Evolutionary conservation across 1,284 basidiomycete species (phyloP).

Genomic region (Omphalotus olearius): DNA sequence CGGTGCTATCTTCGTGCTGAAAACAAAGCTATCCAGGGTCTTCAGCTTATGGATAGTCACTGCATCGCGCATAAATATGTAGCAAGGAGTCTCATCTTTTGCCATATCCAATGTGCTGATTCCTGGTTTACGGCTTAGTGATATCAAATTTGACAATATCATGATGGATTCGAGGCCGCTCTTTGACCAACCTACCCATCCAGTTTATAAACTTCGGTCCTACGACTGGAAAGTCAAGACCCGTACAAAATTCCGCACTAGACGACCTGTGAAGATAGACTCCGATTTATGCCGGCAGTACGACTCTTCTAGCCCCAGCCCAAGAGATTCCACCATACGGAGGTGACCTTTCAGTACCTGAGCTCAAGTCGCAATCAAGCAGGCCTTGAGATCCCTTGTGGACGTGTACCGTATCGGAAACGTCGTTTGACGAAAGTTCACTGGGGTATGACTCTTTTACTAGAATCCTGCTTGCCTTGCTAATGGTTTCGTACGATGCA

Average conservation of each 20-base stretch:
- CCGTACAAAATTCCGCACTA: constrained; percentile 23
- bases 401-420: constrained; percentile 13
- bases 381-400: constrained; percentile 9
- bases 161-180: constrained; percentile 30
- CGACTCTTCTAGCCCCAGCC: background rate
- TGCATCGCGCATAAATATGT: constrained; percentile 26
- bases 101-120: background rate
- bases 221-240: constrained; percentile 18
- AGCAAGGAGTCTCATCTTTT: background rate
- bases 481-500: background rate
- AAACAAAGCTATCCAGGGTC: constrained; percentile 20
- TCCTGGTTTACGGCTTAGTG: constrained; percentile 24
- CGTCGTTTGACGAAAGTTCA: constrained; percentile 2
- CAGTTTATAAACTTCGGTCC: constrained; percentile 8
- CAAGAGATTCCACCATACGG: constrained; percentile 1
- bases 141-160: constrained; percentile 28
- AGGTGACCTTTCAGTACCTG: constrained; percentile 8
- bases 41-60: constrained; percentile 27
- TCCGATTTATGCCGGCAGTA: constrained; percentile 29
- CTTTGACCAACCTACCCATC: constrained; percentile 25
- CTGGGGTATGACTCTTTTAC: background rate
- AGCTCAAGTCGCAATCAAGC: constrained; percentile 3
- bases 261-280: constrained; percentile 22
- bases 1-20: constrained; percentile 3
- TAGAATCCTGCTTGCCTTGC: background rate